These are phyloP conservation scores for Akebia trifoliata DNA, from an alignment of 164 flowering plant genomes.

Conservation along the genomic window DNA sequence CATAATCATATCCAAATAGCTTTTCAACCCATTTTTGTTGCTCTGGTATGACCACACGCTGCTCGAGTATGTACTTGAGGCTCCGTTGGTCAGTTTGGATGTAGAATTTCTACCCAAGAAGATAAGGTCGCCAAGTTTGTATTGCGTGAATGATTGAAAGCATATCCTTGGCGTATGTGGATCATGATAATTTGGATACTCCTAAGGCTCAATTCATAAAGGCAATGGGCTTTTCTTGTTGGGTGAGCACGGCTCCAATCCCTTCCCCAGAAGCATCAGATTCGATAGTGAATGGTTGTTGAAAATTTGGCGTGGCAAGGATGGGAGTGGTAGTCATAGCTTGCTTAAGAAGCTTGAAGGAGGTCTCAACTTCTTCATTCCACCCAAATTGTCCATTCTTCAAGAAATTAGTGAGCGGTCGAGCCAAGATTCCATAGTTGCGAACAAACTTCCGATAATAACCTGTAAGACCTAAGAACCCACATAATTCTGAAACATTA, in stretches of 20 bases:
- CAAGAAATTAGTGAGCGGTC: not conserved
- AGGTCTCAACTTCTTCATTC: not conserved
- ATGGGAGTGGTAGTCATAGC: no score
- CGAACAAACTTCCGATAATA: not conserved
- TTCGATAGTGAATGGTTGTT: no score
- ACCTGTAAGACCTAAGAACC: not conserved
- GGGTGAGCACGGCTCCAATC: no score
- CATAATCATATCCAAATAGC: constrained; percentile 7
- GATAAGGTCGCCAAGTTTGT: not conserved
- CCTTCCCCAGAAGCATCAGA: no score
- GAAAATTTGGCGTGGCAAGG: no score
- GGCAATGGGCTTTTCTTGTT: no score
- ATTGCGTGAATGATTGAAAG: not conserved
- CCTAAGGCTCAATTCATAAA: not conserved
- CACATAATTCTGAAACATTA: not conserved
- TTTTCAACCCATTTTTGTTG: constrained; percentile 2
- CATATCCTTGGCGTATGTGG: not conserved
- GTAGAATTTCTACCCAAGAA: not conserved
- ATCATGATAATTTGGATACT: not conserved
- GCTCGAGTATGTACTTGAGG: not conserved
- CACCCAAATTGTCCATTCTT: no score
- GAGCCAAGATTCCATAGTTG: not conserved
- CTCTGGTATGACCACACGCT: not conserved
- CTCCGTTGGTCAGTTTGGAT: not conserved
- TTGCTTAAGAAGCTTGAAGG: no score